Conservation (phyloP, 768 basidiomycete species). For the Leccinum subtestaceum region DNA sequence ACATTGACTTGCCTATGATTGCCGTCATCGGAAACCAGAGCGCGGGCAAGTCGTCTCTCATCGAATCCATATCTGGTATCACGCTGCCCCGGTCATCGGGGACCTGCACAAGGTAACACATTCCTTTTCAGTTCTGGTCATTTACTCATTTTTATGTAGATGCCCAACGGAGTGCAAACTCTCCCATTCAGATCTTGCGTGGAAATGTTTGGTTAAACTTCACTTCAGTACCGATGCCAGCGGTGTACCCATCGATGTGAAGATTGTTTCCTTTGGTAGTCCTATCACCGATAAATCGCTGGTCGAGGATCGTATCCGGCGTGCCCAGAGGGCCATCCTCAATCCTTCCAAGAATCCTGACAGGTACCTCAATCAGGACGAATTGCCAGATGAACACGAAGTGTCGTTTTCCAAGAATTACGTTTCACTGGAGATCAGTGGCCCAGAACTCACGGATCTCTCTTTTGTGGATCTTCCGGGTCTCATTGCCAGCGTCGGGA, state of each 20-base stretch:
- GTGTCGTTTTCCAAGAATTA: conserved; percentile 52
- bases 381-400: conserved; percentile 12
- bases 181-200: conserved; percentile 36
- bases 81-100: conserved; percentile 69
- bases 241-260: conserved; percentile 38
- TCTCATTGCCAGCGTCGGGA: conserved; percentile 55
- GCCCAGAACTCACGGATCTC: conserved; percentile 57
- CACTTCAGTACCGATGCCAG: conserved; percentile 41
- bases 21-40: conserved; percentile 72
- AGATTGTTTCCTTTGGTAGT: conserved; percentile 43
- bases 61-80: conserved; percentile 74
- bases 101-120: conserved; percentile 64
- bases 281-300: conserved; percentile 47
- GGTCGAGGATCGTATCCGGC: conserved; percentile 65
- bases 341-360: conserved; percentile 42
- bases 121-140: not conserved
- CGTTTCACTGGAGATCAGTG: conserved; percentile 58
- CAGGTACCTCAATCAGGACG: conserved; percentile 15
- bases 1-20: conserved; percentile 72
- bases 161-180: conserved; percentile 61
- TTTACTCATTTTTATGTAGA: conserved; percentile 27
- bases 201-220: conserved; percentile 53
- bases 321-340: conserved; percentile 64
- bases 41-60: conserved; percentile 74
- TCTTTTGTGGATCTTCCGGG: conserved; percentile 67